phyloP scores from a whole-genome alignment of 2,329 filamentous ascomycete species.

The Coleophoma crateriformis region DNA sequence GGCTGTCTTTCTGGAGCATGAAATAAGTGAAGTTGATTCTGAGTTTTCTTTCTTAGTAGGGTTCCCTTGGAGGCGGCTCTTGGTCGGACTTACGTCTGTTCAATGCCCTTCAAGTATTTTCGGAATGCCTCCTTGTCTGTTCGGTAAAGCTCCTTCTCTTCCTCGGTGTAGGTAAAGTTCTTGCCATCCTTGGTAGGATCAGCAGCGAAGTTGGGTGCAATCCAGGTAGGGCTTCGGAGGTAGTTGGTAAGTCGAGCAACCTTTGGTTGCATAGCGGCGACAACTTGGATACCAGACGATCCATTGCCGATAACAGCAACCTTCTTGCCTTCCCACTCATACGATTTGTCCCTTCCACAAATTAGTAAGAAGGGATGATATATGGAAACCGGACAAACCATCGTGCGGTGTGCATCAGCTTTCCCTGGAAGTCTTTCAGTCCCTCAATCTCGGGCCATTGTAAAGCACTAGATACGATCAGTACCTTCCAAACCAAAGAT shows the following conservation, averaged over 20 bases:
- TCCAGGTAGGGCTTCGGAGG: conserved; percentile 42
- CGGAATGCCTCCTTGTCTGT: conserved; percentile 33
- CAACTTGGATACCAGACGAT: conserved; percentile 22
- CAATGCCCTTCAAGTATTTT: conserved; percentile 27
- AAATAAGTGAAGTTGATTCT: not conserved
- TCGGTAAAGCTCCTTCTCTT: conserved; percentile 30
- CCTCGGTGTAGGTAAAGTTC: conserved; percentile 24
- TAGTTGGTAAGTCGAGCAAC: conserved; percentile 37
- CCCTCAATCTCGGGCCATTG: conserved; percentile 40
- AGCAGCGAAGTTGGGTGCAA: conserved; percentile 27
- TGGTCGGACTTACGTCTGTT: conserved; percentile 17
- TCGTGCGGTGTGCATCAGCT: conserved; percentile 34
- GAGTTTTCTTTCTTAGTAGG: conserved; percentile 19
- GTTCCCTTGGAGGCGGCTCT: not conserved
- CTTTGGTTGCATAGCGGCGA: conserved; percentile 26
- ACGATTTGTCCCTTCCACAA: conserved; percentile 16
- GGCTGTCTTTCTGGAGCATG: not conserved
- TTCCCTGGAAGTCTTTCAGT: conserved; percentile 37
- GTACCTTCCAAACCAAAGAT: not conserved
- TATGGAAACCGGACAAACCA: conserved; percentile 20
- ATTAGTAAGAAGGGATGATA: not conserved
- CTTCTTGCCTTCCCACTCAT: conserved; percentile 19
- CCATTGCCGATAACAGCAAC: conserved; percentile 29
- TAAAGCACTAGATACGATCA: conserved; percentile 50
- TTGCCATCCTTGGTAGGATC: conserved; percentile 1